Percentiles rank a stretch among this genome's conserved stretches.
Conservation (phyloP, 2,329 filamentous ascomycete genomes). For the Trichoderma sp. region DNA sequence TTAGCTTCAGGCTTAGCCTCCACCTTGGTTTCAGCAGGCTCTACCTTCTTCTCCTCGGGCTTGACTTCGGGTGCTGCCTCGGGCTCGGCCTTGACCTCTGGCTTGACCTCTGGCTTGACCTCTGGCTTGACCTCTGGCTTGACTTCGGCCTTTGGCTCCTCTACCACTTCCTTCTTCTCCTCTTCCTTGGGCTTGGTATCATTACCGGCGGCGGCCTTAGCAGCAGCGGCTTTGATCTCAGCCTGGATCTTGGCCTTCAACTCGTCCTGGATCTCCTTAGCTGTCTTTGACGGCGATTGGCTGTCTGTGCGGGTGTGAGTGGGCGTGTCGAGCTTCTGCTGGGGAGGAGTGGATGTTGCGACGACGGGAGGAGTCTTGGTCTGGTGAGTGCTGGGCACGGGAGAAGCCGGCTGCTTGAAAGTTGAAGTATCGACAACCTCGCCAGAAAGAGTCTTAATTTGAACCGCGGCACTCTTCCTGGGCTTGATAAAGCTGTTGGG, state of each 20-base stretch:
- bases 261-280: conserved; percentile 80
- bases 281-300: conserved; percentile 65
- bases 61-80: neutral
- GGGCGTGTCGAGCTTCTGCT: conserved; percentile 70
- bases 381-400: conserved; percentile 54
- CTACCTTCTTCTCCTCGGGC: neutral
- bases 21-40: neutral
- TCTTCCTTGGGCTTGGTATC: conserved; percentile 33
- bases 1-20: conserved; percentile 17
- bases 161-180: conserved; percentile 26
- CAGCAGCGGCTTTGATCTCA: neutral
- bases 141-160: conserved; percentile 34
- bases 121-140: conserved; percentile 27
- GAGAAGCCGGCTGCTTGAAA: conserved; percentile 59
- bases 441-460: conserved; percentile 81
- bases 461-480: conserved; percentile 72
- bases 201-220: conserved; percentile 55
- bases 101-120: conserved; percentile 25
- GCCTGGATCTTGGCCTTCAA: conserved; percentile 70
- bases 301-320: conserved; percentile 73
- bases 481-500: conserved; percentile 52
- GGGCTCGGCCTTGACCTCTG: neutral
- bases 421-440: conserved; percentile 72
- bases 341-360: conserved; percentile 77
- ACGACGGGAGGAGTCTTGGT: conserved; percentile 70